Evolutionary conservation across 2,329 filamentous ascomycete species (phyloP), one percentile per base, ranked within the genome.

Genomic region (Neodidymelliopsis sp.): DNA sequence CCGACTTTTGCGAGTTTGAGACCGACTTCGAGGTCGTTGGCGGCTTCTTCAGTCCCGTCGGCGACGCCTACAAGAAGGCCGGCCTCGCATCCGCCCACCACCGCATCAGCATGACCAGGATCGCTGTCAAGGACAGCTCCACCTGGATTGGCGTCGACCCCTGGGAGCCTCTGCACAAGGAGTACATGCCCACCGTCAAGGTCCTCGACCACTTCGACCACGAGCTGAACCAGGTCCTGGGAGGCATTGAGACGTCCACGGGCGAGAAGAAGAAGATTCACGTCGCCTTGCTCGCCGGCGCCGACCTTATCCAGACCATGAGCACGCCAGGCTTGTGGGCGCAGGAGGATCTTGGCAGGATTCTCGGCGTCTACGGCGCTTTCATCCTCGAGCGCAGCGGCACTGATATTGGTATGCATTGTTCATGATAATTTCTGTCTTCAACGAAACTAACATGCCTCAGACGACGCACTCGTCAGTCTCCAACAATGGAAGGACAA

Each of bases 131-230:
- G 60, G 86, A 89, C 40, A 86, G 87, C 46, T 71, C 71, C 4
- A 62, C 40, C 7, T 74, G 71, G 71, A 72, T 74, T 41, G 62
- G 64, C 9, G 70, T 74, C 5, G 71, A 74, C 44, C 64, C 69
- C 6, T 39, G 84, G 85, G 92, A 96, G 78, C 89, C 90, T n/a
- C 79, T 88, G 63, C 86, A 95, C 75, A 84, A 87, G 65, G 82
- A 89, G 59, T 97, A 96, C 70, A 87, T 91, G 54, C 91, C 91
- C 12, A 97, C 93, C 1, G 93, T 92, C 28, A 84, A 88, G 62
- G 92, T 96, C 29, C 79, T 97, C 37, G 91, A 96, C 67, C 93
- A 97, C 74, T 94, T 97, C 63, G 86, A 95, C 59, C 77, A 93
- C 67, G 91, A 97, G 71, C 90, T 97, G 69, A 96, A 97, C 70